Evolutionary conservation across 2,329 filamentous ascomycete genomes (phyloP).

Genomic region (Nemania sp.): DNA sequence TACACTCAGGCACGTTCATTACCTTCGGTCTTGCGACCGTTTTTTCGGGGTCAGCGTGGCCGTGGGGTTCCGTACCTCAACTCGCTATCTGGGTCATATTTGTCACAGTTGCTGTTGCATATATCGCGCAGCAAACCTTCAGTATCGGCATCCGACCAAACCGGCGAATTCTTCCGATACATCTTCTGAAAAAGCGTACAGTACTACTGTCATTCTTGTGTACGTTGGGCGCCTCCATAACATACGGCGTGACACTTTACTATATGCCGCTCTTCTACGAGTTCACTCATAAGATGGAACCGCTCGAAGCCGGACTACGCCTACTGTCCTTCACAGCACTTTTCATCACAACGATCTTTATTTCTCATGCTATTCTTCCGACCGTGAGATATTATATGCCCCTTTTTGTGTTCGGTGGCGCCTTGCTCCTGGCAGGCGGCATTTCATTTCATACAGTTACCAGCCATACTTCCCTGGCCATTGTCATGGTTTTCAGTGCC

Average conservation of each 20-base stretch:
- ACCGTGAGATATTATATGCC: slow-evolving; percentile 43
- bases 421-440: slow-evolving; percentile 34
- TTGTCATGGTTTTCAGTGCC: slow-evolving; percentile 39
- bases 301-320: slow-evolving; percentile 45
- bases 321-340: slow-evolving; percentile 42
- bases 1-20: slow-evolving; percentile 45
- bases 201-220: slow-evolving; percentile 48
- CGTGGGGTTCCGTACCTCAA: slow-evolving; percentile 51
- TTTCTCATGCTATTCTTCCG: slow-evolving; percentile 44
- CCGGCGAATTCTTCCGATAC: slow-evolving; percentile 50
- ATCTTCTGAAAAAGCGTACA: slow-evolving; percentile 45
- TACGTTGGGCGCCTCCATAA: slow-evolving; percentile 40
- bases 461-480: slow-evolving; percentile 29
- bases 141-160: slow-evolving; percentile 45
- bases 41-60: slow-evolving; percentile 51
- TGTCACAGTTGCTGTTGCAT: slow-evolving; percentile 46
- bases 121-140: slow-evolving; percentile 49
- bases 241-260: slow-evolving; percentile 47
- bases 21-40: slow-evolving; percentile 42
- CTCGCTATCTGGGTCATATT: slow-evolving; percentile 52
- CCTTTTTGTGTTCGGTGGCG: slow-evolving; percentile 38
- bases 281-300: slow-evolving; percentile 48
- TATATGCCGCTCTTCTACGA: slow-evolving; percentile 57
- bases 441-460: slow-evolving; percentile 36
- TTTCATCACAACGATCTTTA: slow-evolving; percentile 25